Evolutionary conservation across 345 rosid species (phyloP).

Genomic region (Moringa oleifera): DNA sequence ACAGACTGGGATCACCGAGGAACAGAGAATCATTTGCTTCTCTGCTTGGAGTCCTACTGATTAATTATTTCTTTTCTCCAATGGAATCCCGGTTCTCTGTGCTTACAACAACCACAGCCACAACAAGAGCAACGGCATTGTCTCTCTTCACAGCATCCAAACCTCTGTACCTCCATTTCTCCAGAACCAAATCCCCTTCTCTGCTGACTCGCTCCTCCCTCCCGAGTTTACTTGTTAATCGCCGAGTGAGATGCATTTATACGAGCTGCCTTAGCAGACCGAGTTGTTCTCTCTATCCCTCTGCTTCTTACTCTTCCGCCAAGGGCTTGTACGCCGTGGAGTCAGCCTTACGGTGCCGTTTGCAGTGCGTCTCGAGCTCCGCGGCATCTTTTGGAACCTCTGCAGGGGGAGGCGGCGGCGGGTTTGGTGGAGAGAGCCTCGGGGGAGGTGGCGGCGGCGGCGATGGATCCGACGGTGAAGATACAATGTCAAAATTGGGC

Average conservation of each 20-base stretch:
- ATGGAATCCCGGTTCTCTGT: slow-evolving; percentile 46
- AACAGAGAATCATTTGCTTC: too few relatives aligned
- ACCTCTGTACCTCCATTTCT: slow-evolving; percentile 43
- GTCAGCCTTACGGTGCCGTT: slow-evolving; percentile 34
- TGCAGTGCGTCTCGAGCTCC: slow-evolving; percentile 45
- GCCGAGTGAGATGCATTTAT: slow-evolving; percentile 17
- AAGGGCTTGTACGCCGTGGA: slow-evolving; percentile 23
- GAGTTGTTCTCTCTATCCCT: slow-evolving; percentile 12
- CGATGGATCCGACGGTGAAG: slow-evolving; percentile 51
- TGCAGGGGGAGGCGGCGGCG: slow-evolving; percentile 45
- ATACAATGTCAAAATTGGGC: slow-evolving; percentile 42
- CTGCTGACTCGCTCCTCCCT: slow-evolving; percentile 23
- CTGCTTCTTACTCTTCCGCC: slow-evolving; percentile 8
- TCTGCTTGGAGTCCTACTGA: neutral
- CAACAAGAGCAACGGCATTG: slow-evolving; percentile 21
- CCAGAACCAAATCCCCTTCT: slow-evolving; percentile 20
- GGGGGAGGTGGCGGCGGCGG: slow-evolving; percentile 47
- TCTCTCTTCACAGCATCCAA: slow-evolving; percentile 47
- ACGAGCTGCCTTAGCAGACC: slow-evolving; percentile 4
- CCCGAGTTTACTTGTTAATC: slow-evolving; percentile 20
- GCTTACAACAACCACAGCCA: slow-evolving; percentile 22
- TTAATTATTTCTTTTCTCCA: neutral
- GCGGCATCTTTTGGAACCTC: slow-evolving; percentile 43
- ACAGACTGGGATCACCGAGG: too few relatives aligned
- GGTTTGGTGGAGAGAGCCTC: slow-evolving; percentile 28